These are phyloP conservation scores for Physcia stellaris DNA, from an alignment of 495 filamentous ascomycete genomes.

Conservation along the genomic window DNA sequence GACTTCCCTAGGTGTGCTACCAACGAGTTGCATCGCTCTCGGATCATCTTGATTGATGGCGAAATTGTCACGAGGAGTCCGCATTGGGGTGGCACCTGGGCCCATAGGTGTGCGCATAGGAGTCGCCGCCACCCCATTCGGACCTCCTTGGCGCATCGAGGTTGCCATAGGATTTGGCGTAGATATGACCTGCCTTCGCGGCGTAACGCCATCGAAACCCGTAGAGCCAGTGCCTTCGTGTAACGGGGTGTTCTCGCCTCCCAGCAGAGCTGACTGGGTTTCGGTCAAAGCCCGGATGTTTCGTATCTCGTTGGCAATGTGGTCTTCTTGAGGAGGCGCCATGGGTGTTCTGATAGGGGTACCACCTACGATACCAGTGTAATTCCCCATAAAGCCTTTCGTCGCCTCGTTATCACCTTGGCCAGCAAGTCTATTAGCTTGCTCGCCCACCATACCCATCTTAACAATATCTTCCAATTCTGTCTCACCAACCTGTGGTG, in stretches of 20 bases:
- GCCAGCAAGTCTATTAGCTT: constrained; percentile 60
- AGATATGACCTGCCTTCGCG: constrained; percentile 62
- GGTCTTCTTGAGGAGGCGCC: constrained; percentile 83
- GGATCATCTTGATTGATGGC: constrained; percentile 58
- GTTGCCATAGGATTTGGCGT: constrained; percentile 95
- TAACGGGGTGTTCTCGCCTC: constrained; percentile 85
- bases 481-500: constrained; percentile 79
- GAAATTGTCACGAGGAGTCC: constrained; percentile 83
- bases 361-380: constrained; percentile 62
- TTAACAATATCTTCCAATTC: constrained; percentile 98
- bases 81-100: constrained; percentile 73
- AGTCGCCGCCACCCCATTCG: constrained; percentile 55
- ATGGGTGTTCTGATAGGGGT: constrained; percentile 86
- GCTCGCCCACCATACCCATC: constrained; percentile 90
- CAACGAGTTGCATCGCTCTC: constrained; percentile 51
- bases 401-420: constrained; percentile 78
- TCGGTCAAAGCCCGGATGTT: constrained; percentile 89
- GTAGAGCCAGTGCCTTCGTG: constrained; percentile 71
- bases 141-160: constrained; percentile 56
- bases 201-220: constrained; percentile 76
- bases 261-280: constrained; percentile 88
- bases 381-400: constrained; percentile 72
- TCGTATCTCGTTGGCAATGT: constrained; percentile 88
- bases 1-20: constrained; percentile 66
- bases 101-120: constrained; percentile 42